A percentile compares a stretch with the other conserved stretches of the same genome.
Conservation (phyloP, 345 rosid genomes). For the Raphanus raphanistrum region DNA sequence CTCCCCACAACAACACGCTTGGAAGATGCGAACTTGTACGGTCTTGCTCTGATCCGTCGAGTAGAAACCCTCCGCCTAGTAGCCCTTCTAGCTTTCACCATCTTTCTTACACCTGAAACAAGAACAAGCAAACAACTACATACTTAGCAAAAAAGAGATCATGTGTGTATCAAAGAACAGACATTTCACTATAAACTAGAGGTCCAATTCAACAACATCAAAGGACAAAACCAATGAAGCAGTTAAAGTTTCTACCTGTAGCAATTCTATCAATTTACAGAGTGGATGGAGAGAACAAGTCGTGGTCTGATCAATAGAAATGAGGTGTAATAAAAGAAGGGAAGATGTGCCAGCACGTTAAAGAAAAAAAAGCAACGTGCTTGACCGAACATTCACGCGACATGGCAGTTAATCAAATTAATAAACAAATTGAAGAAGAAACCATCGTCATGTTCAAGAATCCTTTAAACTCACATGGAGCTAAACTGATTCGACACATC, state of each 20-base stretch:
- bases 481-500: background rate
- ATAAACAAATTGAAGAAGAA: background rate
- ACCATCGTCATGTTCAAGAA: slow-evolving; percentile 16
- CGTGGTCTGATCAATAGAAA: background rate
- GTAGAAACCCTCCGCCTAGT: background rate
- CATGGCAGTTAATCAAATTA: slow-evolving; percentile 17
- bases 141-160: background rate
- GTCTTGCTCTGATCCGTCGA: slow-evolving; percentile 22
- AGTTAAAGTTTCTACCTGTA: background rate
- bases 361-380: slow-evolving; percentile 21
- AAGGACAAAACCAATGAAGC: background rate
- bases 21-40: slow-evolving; percentile 17
- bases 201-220: background rate
- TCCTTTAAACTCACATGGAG: slow-evolving; percentile 19
- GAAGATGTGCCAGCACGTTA: slow-evolving; percentile 26
- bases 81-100: slow-evolving; percentile 21
- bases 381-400: slow-evolving; percentile 24
- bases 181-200: background rate
- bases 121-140: background rate
- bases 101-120: slow-evolving; percentile 1
- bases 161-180: slow-evolving; percentile 1
- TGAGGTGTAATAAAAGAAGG: background rate
- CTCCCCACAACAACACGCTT: background rate
- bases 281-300: background rate
- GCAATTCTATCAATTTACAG: background rate